These are phyloP conservation scores for Lathyrus sativus DNA, from an alignment of 306 rosid genomes.

Conservation along the genomic window DNA sequence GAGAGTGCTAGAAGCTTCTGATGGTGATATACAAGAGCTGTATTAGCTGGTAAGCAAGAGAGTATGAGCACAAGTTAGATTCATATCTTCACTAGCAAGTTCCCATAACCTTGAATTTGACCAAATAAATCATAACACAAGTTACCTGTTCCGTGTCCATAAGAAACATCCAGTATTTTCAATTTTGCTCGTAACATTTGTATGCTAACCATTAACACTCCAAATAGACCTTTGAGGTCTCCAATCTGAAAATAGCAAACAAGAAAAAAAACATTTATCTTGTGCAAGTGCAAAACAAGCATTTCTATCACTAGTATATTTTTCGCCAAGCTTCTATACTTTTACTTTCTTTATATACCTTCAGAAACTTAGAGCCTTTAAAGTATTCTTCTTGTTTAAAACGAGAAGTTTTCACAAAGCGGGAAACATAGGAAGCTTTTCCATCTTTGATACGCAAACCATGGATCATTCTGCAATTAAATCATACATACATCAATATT, in stretches of 20 bases:
- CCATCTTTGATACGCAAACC: constrained; percentile 96
- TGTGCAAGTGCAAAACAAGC: constrained; percentile 27
- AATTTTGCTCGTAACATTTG: constrained; percentile 78
- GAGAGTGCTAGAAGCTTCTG: constrained; percentile 89
- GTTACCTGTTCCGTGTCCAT: constrained; percentile 76
- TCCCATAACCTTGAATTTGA: no score
- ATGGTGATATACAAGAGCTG: constrained; percentile 90
- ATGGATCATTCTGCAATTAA: constrained; percentile 95
- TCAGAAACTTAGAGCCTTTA: constrained; percentile 86
- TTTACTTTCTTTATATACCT: constrained; percentile 48
- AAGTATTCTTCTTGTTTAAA: constrained; percentile 89
- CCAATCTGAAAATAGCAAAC: constrained; percentile 62
- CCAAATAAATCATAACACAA: no score
- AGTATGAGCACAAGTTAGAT: constrained; percentile 36
- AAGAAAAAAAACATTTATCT: constrained; percentile 20
- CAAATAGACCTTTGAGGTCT: constrained; percentile 83
- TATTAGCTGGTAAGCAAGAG: constrained; percentile 60
- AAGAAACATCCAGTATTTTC: constrained; percentile 77
- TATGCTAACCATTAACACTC: constrained; percentile 74
- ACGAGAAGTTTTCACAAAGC: constrained; percentile 78
- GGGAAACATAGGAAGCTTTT: constrained; percentile 85
- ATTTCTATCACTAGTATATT: constrained; percentile 11
- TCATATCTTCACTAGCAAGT: constrained; percentile 30
- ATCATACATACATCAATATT: no score
- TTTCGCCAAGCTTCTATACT: constrained; percentile 25